Evolutionary conservation across 176 grass and related monocot species (phyloP), one percentile per base, ranked within the genome.

Genomic region (Tillandsia fasciculata): DNA sequence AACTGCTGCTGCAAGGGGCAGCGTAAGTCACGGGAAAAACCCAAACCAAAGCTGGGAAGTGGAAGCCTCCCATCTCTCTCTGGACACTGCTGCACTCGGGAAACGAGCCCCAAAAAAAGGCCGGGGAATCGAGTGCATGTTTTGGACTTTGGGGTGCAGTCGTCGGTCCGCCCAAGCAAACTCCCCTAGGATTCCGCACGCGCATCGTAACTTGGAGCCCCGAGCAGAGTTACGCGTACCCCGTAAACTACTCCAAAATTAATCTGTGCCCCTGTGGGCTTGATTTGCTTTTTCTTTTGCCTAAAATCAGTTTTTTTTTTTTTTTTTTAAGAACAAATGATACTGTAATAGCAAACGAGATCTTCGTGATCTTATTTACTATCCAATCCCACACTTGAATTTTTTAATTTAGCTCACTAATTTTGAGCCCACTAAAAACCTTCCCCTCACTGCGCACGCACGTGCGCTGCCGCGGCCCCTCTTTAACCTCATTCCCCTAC

Each of bases 11-110:
- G 9, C 20, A 49, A 0, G 70, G 18, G 47, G 48, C 71, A 64
- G 57, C 47, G 57, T 64, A 51, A 74, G 58, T 74, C 57, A 74
- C 72, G 58, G 57, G 72, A 20, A 74, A 49, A 42, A 8, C 52
- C 1, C 10, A 10, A 13, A 56, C 9, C 15, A 23, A 18, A 23
- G 56, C 4, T 42, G 33, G 33, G 33, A 7, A 42, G 4, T 5
- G 33, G 33, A 42, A 42, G 33, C 33, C 4, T 6, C 3, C 33
- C 33, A 24, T 24, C 24, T 24, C 24, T 24, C 24, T 24, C 24
- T 24, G 0, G 1, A 1, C 1, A 24, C 24, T 24, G 24, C 24
- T 24, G 24, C 24, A 24, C 24, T 42, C 5, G 56, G 22, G 22
- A 61, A 61, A 20, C 56, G 56, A 23, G 56, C 7, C 2, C 13